These are phyloP conservation scores for Arthrobotrys iridis DNA, from an alignment of 2,329 filamentous ascomycete species.

Conservation along the genomic window DNA sequence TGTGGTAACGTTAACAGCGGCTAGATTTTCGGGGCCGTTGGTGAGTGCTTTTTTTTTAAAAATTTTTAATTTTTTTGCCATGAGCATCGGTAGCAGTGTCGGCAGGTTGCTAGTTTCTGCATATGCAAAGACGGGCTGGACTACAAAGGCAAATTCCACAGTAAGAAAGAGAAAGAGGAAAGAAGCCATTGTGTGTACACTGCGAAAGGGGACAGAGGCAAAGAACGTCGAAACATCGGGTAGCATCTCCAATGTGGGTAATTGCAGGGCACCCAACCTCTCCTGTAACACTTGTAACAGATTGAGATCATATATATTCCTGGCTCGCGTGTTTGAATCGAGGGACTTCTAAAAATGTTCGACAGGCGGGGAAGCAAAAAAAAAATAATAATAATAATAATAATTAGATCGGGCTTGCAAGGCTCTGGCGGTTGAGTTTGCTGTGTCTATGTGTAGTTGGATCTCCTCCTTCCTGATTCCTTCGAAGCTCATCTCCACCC, in stretches of 20 bases:
- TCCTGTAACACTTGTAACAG: slow-evolving; percentile 53
- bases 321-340: slow-evolving; percentile 2
- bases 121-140: slow-evolving; percentile 11
- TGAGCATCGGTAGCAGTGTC: background rate
- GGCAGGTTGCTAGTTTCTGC: background rate
- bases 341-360: slow-evolving; percentile 16
- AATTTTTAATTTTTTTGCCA: too few species aligned
- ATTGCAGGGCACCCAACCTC: slow-evolving; percentile 50
- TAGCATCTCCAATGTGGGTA: slow-evolving; percentile 42
- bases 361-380: slow-evolving; percentile 2
- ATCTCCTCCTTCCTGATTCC: slow-evolving; percentile 46
- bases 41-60: slow-evolving; percentile 2
- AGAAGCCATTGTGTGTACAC: background rate
- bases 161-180: slow-evolving; percentile 8
- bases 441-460: slow-evolving; percentile 10
- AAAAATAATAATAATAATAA: too few species aligned
- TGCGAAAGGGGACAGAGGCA: background rate
- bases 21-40: slow-evolving; percentile 30
- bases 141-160: slow-evolving; percentile 2
- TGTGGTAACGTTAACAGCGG: slow-evolving; percentile 29
- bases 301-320: slow-evolving; percentile 38
- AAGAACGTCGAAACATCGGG: slow-evolving; percentile 36
- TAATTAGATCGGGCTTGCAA: background rate
- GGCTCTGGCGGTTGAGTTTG: slow-evolving; percentile 1
- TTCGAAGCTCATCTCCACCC: slow-evolving; percentile 38